These are phyloP conservation scores for Ilyonectria robusta DNA, from an alignment of 2,329 filamentous ascomycete genomes.

Conservation along the genomic window DNA sequence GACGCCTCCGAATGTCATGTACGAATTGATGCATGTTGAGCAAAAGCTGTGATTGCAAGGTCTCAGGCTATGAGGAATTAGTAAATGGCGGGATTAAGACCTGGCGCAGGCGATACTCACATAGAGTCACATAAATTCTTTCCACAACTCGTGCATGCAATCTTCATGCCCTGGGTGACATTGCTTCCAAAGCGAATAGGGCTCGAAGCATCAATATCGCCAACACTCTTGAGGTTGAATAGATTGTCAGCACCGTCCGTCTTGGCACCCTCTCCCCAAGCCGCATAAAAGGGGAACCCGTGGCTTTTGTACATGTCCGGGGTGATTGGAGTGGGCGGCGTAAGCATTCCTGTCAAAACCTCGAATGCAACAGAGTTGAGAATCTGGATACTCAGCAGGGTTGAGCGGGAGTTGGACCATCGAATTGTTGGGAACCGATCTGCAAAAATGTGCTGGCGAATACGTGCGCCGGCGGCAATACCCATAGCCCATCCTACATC, in stretches of 20 bases:
- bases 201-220: constrained; percentile 10
- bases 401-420: constrained; percentile 19
- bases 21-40: constrained; percentile 9
- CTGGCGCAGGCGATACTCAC: constrained; percentile 3
- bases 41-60: constrained; percentile 31
- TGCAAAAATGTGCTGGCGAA: constrained; percentile 15
- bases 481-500: constrained; percentile 29
- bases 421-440: constrained; percentile 2
- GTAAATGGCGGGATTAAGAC: neutral
- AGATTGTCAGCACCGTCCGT: neutral
- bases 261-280: constrained; percentile 14
- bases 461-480: constrained; percentile 23
- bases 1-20: constrained; percentile 17
- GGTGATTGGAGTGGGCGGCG: constrained; percentile 23
- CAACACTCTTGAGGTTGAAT: constrained; percentile 15
- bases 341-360: constrained; percentile 23
- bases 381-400: constrained; percentile 25
- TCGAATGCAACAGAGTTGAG: constrained; percentile 29
- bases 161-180: neutral
- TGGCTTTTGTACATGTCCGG: constrained; percentile 18
- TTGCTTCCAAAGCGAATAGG: neutral
- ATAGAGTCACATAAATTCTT: constrained; percentile 27
- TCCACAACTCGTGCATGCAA: constrained; percentile 18
- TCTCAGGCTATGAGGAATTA: constrained; percentile 4
- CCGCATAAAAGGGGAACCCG: constrained; percentile 21